Evolutionary conservation across 1,284 basidiomycete genomes (phyloP).

Genomic region (Microbotryum saponariae): DNA sequence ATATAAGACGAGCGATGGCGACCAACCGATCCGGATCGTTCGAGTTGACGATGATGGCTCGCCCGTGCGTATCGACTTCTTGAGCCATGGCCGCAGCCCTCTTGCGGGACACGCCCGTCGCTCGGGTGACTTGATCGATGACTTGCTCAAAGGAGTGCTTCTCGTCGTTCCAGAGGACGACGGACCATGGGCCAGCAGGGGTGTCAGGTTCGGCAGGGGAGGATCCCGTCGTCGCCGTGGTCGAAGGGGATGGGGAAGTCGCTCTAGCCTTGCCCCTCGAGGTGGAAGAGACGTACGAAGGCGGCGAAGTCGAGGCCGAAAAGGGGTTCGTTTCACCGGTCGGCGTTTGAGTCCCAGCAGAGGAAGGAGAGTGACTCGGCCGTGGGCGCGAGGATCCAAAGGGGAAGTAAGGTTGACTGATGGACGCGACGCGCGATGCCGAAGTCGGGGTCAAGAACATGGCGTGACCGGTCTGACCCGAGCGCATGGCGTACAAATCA

Average conservation of each 20-base stretch:
- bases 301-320: constrained; percentile 17
- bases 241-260: neutral
- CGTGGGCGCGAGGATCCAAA: neutral
- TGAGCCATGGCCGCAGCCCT: constrained; percentile 61
- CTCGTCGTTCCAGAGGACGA: constrained; percentile 95
- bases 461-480: too few relatives aligned
- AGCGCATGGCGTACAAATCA: too few relatives aligned
- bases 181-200: constrained; percentile 59
- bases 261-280: constrained; percentile 3
- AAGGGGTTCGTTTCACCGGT: constrained; percentile 4
- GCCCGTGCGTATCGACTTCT: constrained; percentile 63
- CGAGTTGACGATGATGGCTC: constrained; percentile 76
- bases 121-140: constrained; percentile 66
- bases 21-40: constrained; percentile 61
- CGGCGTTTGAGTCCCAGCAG: neutral
- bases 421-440: constrained; percentile 28
- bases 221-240: neutral
- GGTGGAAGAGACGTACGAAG: constrained; percentile 35
- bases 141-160: constrained; percentile 91
- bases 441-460: constrained; percentile 32
- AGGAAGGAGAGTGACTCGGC: constrained; percentile 13
- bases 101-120: constrained; percentile 53
- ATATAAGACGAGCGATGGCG: constrained; percentile 69
- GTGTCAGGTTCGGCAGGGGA: neutral
- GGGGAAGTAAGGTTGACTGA: neutral